Evolutionary conservation across 306 rosid genomes (phyloP).

Genomic region (Medicago lupulina): DNA sequence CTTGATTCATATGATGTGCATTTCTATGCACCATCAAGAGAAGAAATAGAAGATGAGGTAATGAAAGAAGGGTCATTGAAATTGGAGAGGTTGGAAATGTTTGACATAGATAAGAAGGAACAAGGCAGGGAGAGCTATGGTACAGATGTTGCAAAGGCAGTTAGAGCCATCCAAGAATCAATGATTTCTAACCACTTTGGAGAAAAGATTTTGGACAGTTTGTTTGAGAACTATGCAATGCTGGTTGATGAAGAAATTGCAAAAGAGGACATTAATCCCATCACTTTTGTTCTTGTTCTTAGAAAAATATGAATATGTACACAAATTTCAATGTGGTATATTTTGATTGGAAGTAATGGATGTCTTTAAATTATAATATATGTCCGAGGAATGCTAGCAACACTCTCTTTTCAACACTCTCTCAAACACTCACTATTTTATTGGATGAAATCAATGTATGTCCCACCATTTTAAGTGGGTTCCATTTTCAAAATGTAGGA

Average conservation of each 20-base stretch:
- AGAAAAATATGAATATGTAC: slow-evolving; percentile 47
- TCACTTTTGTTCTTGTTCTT: slow-evolving; percentile 67
- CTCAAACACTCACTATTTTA: too few species aligned
- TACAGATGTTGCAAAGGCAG: slow-evolving; percentile 64
- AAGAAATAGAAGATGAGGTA: slow-evolving; percentile 77
- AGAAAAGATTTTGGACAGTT: slow-evolving; percentile 62
- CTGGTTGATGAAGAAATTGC: slow-evolving; percentile 65
- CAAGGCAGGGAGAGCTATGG: slow-evolving; percentile 63
- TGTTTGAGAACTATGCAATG: slow-evolving; percentile 66
- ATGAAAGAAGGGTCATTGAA: slow-evolving; percentile 72
- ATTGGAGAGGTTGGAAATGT: slow-evolving; percentile 66
- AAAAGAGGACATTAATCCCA: slow-evolving; percentile 65
- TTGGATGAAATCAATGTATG: too few species aligned
- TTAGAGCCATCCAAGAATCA: slow-evolving; percentile 90
- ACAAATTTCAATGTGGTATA: neutral
- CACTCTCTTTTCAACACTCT: too few species aligned
- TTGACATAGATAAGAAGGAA: slow-evolving; percentile 53
- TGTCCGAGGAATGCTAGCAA: too few species aligned
- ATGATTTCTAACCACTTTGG: slow-evolving; percentile 83
- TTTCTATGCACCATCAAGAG: slow-evolving; percentile 88
- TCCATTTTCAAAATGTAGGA: too few species aligned
- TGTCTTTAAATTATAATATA: neutral
- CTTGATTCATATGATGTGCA: slow-evolving; percentile 85
- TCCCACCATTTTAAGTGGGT: too few species aligned
- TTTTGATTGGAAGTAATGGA: neutral